Percentiles rank a stretch among this genome's conserved stretches.
Conservation (phyloP, 257 asterid genomes). For the Coffea canephora region DNA sequence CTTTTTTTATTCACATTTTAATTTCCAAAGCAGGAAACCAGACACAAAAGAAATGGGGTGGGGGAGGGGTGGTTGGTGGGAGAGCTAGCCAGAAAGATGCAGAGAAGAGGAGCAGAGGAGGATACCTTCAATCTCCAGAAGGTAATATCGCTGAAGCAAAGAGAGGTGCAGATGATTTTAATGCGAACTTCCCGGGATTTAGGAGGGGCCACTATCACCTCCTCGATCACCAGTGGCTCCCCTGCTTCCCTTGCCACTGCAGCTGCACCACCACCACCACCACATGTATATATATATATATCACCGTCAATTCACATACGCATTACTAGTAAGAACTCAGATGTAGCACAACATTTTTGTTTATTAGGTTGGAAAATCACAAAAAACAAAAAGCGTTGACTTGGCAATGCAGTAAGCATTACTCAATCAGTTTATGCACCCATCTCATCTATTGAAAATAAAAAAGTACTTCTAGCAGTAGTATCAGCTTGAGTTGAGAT, state of each 20-base stretch:
- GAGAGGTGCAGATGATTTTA: conserved; percentile 73
- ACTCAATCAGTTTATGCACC: not conserved
- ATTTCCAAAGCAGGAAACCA: not conserved
- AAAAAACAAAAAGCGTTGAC: too few species aligned
- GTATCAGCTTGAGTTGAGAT: too few species aligned
- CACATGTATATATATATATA: too few species aligned
- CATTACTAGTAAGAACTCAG: too few species aligned
- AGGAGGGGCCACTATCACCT: conserved; percentile 72
- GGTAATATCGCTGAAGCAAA: conserved; percentile 69
- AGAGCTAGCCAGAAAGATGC: not conserved
- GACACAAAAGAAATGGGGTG: not conserved
- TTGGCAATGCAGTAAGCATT: not conserved
- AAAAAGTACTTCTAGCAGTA: too few species aligned
- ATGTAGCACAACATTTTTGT: too few species aligned
- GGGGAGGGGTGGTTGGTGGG: too few species aligned
- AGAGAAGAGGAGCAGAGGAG: not conserved
- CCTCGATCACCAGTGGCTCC: conserved; percentile 75
- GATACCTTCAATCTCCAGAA: conserved; percentile 53
- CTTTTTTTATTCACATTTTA: too few species aligned
- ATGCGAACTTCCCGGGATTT: conserved; percentile 64
- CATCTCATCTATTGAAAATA: too few species aligned
- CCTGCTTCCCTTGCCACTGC: conserved; percentile 55
- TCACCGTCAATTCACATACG: not conserved
- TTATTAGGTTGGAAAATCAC: too few species aligned
- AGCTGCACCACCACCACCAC: too few species aligned